A percentile compares a stretch with the other conserved stretches of the same genome.
Evolutionary conservation across 2,329 filamentous ascomycete species (phyloP).

Genomic region (Aspergillus intermedius): DNA sequence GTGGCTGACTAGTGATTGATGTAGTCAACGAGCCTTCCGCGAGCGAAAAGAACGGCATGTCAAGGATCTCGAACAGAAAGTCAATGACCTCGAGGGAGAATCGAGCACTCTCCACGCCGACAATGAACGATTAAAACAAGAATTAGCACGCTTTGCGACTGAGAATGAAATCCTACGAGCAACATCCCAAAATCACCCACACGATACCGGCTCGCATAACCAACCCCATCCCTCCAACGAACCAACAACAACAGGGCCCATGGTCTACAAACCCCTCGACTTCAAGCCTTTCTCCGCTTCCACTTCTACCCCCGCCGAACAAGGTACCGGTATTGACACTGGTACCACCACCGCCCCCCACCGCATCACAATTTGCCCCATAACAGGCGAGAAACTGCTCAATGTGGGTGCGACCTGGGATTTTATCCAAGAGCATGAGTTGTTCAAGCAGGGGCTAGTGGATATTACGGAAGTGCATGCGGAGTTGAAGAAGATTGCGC

Average conservation of each 20-base stretch:
- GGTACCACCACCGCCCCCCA: constrained; percentile 49
- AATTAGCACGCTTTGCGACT: constrained; percentile 75
- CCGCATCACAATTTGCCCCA: constrained; percentile 59
- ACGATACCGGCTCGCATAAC: constrained; percentile 38
- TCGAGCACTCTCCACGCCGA: constrained; percentile 68
- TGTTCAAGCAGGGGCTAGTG: constrained; percentile 69
- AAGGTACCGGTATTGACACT: constrained; percentile 50
- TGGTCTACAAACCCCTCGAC: constrained; percentile 65
- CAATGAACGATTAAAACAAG: constrained; percentile 78
- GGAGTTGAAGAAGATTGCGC: constrained; percentile 64
- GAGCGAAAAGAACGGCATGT: constrained; percentile 94
- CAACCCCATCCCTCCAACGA: constrained; percentile 15
- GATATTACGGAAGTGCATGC: constrained; percentile 79
- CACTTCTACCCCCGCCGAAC: not conserved
- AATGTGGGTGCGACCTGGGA: constrained; percentile 83
- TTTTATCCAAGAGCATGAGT: constrained; percentile 70
- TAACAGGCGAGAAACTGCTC: constrained; percentile 60
- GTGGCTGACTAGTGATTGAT: not conserved
- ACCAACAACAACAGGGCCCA: constrained; percentile 57
- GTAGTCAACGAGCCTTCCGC: constrained; percentile 87
- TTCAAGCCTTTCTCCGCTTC: constrained; percentile 35
- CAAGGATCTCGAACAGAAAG: constrained; percentile 82
- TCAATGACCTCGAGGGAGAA: constrained; percentile 67
- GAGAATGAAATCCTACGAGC: constrained; percentile 91
- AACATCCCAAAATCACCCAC: constrained; percentile 49